A percentile compares a stretch with the other conserved stretches of the same genome.
phyloP scores from a whole-genome alignment of 2,329 filamentous ascomycete genomes.

The Penicillium digitatum region DNA sequence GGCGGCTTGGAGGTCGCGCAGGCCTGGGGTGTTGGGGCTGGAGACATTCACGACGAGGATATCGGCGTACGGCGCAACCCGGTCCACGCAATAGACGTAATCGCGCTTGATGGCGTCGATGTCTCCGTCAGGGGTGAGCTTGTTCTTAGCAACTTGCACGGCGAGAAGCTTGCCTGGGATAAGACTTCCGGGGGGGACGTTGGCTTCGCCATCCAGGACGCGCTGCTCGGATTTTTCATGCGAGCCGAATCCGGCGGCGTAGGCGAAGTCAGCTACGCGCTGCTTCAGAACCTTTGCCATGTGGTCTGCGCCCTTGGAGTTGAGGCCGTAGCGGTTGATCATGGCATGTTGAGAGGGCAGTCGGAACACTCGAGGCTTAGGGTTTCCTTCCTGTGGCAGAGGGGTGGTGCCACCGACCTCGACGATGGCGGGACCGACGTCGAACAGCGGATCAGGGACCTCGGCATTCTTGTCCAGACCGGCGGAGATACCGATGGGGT shows the following conservation, averaged over 20 bases:
- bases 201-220: slow-evolving; percentile 70
- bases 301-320: slow-evolving; percentile 82
- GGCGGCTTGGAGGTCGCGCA: slow-evolving; percentile 79
- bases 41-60: slow-evolving; percentile 98
- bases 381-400: slow-evolving; percentile 81
- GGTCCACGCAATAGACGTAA: slow-evolving; percentile 85
- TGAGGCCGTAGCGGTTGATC: slow-evolving; percentile 94
- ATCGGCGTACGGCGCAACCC: slow-evolving; percentile 82
- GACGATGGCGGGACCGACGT: slow-evolving; percentile 77
- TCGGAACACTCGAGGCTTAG: slow-evolving; percentile 81
- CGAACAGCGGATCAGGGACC: slow-evolving; percentile 78
- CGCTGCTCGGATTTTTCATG: slow-evolving; percentile 62
- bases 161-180: slow-evolving; percentile 70
- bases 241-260: slow-evolving; percentile 61
- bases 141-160: slow-evolving; percentile 97
- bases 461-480: slow-evolving; percentile 94
- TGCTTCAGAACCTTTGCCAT: slow-evolving; percentile 76
- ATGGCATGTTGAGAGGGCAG: slow-evolving; percentile 77
- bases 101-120: slow-evolving; percentile 72
- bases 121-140: slow-evolving; percentile 78
- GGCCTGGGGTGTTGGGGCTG: slow-evolving; percentile 89
- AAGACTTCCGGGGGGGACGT: slow-evolving; percentile 80
- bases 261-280: slow-evolving; percentile 73
- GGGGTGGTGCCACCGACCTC: slow-evolving; percentile 92
- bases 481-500: slow-evolving; percentile 91